These are phyloP conservation scores for Volvariella surrecta DNA, from an alignment of 1,284 basidiomycete species.

Conservation along the genomic window DNA sequence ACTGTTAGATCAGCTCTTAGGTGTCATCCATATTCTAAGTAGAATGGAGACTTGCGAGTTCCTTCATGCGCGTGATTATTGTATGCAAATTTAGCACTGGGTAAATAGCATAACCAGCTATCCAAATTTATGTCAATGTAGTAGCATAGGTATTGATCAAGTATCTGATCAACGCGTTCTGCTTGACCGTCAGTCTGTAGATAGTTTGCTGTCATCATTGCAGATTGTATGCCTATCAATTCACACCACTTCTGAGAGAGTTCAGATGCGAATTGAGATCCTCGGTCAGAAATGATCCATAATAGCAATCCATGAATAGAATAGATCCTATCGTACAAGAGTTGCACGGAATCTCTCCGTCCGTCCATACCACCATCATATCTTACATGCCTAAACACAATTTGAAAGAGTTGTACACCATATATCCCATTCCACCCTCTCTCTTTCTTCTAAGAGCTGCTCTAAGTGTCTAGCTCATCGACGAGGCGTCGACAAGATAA, in stretches of 20 bases:
- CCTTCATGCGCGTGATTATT: constrained; percentile 20
- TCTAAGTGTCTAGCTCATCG: too few species aligned
- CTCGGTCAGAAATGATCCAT: constrained; percentile 1
- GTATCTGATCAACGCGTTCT: constrained; percentile 25
- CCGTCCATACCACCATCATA: too few species aligned
- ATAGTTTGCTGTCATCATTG: neutral
- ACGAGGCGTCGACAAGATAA: too few species aligned
- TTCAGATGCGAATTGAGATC: neutral
- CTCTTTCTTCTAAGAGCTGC: too few species aligned
- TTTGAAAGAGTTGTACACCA: too few species aligned
- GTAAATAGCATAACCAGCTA: constrained; percentile 26
- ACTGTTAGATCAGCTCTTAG: neutral
- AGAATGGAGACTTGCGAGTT: constrained; percentile 16
- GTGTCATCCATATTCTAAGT: constrained; percentile 1
- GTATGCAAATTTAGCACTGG: constrained; percentile 22
- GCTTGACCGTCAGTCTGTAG: constrained; percentile 15
- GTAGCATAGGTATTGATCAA: constrained; percentile 22
- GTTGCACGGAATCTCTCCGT: neutral
- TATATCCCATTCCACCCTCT: too few species aligned
- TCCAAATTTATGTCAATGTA: constrained; percentile 23
- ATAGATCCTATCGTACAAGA: neutral
- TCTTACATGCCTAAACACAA: too few species aligned
- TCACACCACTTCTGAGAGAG: neutral
- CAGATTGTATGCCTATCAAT: neutral
- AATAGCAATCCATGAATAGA: neutral